Evolutionary conservation across 108 stramenopile species (phyloP).

Genomic region (Discostella stelligeroides): DNA sequence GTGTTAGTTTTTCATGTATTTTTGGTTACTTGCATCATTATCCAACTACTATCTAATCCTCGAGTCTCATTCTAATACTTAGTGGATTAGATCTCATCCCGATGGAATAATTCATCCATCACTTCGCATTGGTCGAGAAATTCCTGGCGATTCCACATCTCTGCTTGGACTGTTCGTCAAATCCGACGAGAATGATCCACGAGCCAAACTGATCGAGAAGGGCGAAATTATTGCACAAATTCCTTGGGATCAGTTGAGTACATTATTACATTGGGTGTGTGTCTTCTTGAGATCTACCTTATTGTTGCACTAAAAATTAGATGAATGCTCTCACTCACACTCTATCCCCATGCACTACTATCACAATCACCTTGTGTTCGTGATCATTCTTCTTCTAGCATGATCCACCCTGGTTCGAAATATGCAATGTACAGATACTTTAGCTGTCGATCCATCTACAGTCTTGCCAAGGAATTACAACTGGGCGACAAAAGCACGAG

Average conservation of each 20-base stretch:
- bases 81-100: constrained; percentile 40
- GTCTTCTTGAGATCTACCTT: neutral
- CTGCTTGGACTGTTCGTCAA: constrained; percentile 38
- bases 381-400: neutral
- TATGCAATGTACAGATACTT: constrained; percentile 17
- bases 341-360: neutral
- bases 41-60: too few relatives aligned
- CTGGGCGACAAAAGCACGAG: constrained; percentile 30
- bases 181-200: too few relatives aligned
- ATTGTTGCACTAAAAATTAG: too few relatives aligned
- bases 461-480: constrained; percentile 44
- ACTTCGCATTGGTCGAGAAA: constrained; percentile 37
- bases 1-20: too few relatives aligned
- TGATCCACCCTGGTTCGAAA: constrained; percentile 38
- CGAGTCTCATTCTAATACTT: neutral
- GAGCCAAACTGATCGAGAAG: constrained; percentile 24
- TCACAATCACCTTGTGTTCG: neutral
- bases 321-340: neutral
- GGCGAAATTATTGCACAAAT: constrained; percentile 46
- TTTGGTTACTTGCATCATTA: too few relatives aligned
- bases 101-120: constrained; percentile 45
- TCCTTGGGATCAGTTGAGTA: constrained; percentile 35
- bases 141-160: constrained; percentile 39
- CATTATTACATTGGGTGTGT: neutral
- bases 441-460: constrained; percentile 36